A percentile compares a stretch with the other conserved stretches of the same genome.
These are phyloP conservation scores for Paraleonurus japonicus DNA, from an alignment of 257 asterid genomes.

Conservation along the genomic window DNA sequence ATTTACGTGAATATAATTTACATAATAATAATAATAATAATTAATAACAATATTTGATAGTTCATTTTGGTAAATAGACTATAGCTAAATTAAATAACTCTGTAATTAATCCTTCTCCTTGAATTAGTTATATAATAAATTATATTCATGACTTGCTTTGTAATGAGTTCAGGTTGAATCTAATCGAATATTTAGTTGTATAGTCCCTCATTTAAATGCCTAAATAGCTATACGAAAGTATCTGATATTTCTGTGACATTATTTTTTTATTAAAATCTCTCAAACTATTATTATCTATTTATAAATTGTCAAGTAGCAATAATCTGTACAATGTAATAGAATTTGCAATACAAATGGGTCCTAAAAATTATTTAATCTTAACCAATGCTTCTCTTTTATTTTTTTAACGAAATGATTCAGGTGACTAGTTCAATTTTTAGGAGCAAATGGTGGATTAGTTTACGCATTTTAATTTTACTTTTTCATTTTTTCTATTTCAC, in stretches of 20 bases:
- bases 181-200: background rate
- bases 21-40: too few relatives aligned
- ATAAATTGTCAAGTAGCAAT: too few relatives aligned
- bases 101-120: background rate
- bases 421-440: background rate
- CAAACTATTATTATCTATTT: background rate
- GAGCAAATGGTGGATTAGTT: background rate
- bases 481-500: background rate
- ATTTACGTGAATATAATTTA: too few relatives aligned
- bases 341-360: background rate
- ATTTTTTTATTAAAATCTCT: background rate
- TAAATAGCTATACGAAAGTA: too few relatives aligned
- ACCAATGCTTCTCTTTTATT: background rate
- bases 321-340: too few relatives aligned
- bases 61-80: background rate
- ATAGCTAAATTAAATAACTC: background rate
- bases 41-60: too few relatives aligned
- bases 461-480: background rate
- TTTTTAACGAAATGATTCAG: background rate
- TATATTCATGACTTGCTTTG: background rate
- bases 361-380: background rate
- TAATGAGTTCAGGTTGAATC: background rate
- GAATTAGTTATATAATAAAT: background rate
- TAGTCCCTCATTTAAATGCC: background rate
- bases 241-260: too few relatives aligned